Base-by-base conservation (phyloP, 73 alveolate species). In the Blepharisma stoltei region DNA sequence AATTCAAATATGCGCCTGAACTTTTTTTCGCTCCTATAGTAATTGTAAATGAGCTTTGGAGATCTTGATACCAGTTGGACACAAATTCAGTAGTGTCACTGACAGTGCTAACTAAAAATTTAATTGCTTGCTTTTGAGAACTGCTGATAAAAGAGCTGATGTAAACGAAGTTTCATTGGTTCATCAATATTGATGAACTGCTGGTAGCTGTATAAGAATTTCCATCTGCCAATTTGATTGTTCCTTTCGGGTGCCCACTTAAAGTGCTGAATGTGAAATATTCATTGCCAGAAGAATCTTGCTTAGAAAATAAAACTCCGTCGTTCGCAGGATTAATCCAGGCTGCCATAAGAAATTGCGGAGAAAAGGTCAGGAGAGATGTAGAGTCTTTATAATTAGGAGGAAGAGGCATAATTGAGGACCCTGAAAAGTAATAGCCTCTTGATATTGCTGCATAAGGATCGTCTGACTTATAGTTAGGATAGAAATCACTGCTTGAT, bases 351-450 rank as follows among this genome's bases (percentile, higher is more conserved):
- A 38, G 14, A 25, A 60, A 25, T 2, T 14, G 46, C 5, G 73
- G 73, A 25, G 49, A 20, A 20, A 60, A 60, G 0, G 45, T 60
- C 46, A 60, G 2, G 5, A 25, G 46, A 60, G 48, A 1, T 25
- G 73, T 9, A 20, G 48, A 18, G 73, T 25, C 46, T 14, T 20
- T 60, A 60, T n/a, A 60, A 25, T 60, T 60, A 1, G 73, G 73
- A 60, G 73, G 73, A 2, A 60, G 73, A 1, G 46, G 2, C 73
- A 60, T 60, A 25, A 20, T 14, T 14, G 73, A 60, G 23, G 73
- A n/a, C 23, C 73, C 73, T 25, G 37, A 14, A 25, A 60, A 60
- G 5, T 60, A 60, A 60, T 60, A 60, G n/a, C 73, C 73, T 20
- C 73, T n/a, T 14, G 37, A 9, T 18, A 14, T n/a, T 14, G 1